Base-by-base conservation (phyloP, 129 eudicot genomes). In the Dittrichia graveolens region DNA sequence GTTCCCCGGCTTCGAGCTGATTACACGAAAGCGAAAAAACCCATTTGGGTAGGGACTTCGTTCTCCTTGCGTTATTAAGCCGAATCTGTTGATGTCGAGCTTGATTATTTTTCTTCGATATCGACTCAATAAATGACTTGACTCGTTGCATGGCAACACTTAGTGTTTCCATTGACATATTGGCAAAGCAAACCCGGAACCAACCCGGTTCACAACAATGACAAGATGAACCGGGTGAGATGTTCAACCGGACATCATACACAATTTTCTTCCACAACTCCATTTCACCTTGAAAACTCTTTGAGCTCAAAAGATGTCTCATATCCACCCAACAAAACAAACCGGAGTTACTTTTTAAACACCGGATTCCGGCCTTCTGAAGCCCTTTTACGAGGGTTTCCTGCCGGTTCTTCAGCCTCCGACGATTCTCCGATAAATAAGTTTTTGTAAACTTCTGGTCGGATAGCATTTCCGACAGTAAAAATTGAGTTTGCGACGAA, bases 251-350 rank as follows among this genome's bases (percentile, higher is more conserved):
- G 3, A 90, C 99, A 8, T 90, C 75, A 69, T 90, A 88, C 3
- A 95, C 90, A 38, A 95, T 84, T 58, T 88, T 86, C 75, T 90
- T 75, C 99, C 99, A 95, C 0, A 95, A 75, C 75, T 88, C 96
- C 61, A 90, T 83, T 65, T 95, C 99, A 0, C 85, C 94, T 12
- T 90, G 83, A 6, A 86, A 86, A 0, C 78, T 95, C 3, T 88
- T 79, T 6, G 89, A 69, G 5, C 75, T 79, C 48, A 95, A 58
- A 5, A 90, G 81, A 63, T 88, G 91, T 35, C 94, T 85, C 95
- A 95, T 87, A 69, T 95, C 97, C n/a, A 90, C 99, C 99, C 97
- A 95, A 57, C 94, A 86, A 65, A 86, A 95, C 5, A 95, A 67
- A 39, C 94, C 91, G 14, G 97, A 83, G 18, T 88, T 86, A 77